These are phyloP conservation scores for Globisporangium perplexum DNA, from an alignment of 352 stramenopile genomes.

Conservation along the genomic window DNA sequence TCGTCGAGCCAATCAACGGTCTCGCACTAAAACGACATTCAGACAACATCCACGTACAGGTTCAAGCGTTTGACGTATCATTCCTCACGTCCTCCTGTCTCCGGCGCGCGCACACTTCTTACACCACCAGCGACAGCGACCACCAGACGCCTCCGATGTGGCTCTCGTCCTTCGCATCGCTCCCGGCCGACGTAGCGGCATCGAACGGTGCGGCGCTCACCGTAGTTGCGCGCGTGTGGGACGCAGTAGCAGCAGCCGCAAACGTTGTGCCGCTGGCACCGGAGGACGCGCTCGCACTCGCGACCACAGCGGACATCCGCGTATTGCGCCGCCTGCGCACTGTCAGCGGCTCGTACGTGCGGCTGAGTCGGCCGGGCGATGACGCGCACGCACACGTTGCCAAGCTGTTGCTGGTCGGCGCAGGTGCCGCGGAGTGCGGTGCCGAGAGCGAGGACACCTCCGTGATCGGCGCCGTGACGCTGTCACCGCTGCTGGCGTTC, in stretches of 20 bases:
- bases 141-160: too few species aligned
- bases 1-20: too few species aligned
- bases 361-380: constrained; percentile 12
- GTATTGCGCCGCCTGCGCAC: constrained; percentile 36
- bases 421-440: constrained; percentile 5
- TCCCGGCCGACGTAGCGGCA: too few species aligned
- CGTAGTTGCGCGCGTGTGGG: constrained; percentile 25
- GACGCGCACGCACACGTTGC: constrained; percentile 18
- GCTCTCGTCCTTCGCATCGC: too few species aligned
- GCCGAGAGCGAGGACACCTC: neutral
- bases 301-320: constrained; percentile 28
- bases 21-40: constrained; percentile 9
- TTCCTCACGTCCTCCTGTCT: neutral
- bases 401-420: constrained; percentile 22
- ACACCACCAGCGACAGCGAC: too few species aligned
- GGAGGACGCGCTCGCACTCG: constrained; percentile 28
- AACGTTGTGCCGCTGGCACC: constrained; percentile 4
- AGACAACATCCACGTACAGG: constrained; percentile 1
- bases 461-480: constrained; percentile 21
- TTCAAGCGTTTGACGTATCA: constrained; percentile 23
- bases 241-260: neutral
- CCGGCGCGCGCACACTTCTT: too few species aligned
- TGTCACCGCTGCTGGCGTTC: constrained; percentile 73
- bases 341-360: constrained; percentile 50
- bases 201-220: constrained; percentile 11